Base-by-base conservation (phyloP, 768 basidiomycete species). In the Fibroporia radiculosa region DNA sequence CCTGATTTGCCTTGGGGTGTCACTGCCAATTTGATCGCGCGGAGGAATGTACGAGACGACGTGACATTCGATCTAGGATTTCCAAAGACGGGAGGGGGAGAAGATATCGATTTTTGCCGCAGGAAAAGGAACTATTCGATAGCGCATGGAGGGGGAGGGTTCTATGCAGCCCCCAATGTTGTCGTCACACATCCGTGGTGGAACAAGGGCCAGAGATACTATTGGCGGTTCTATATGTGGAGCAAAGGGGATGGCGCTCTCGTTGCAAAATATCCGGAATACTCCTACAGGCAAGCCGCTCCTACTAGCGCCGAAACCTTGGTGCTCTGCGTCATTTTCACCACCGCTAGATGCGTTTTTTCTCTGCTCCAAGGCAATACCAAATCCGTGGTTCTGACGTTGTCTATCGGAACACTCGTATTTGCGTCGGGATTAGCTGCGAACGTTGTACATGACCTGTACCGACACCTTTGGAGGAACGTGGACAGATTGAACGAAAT, bases 21-120 rank as follows among this genome's bases (percentile, higher is more conserved):
- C 2, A 78, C 80, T 0, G 78, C 77, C 0, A 80, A 78, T 51
- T 66, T 80, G 14, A 71, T 79, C 19, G 65, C 65, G 4, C 70
- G 74, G 2, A 70, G 74, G 19, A 65, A 68, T 47, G 55, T 64
- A 26, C 51, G 62, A 2, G 76, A 78, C 35, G 67, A 62, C 0
- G 65, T 78, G n/a, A 51, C 53, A 33, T 82, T 66, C 52, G 65
- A 72, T 50, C 54, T 65, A 14, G 56, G 54, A 4, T 80, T 76
- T 50, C 80, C 79, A 3, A 80, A 77, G 60, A 82, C 78, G 3
- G 77, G 78, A 1, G 77, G 80, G 2, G 80, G 78, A 0, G 79
- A 82, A 48, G 77, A 82, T 29, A 77, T 80, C 11, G 73, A 80
- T 52, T 79, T 73, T 51, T 77, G 75, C 47, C 62, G 68, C n/a